Percentiles rank a stretch among this genome's conserved stretches.
Conservation (phyloP, 176 grass and related monocot genomes). For the Eragrostis nindensis region DNA sequence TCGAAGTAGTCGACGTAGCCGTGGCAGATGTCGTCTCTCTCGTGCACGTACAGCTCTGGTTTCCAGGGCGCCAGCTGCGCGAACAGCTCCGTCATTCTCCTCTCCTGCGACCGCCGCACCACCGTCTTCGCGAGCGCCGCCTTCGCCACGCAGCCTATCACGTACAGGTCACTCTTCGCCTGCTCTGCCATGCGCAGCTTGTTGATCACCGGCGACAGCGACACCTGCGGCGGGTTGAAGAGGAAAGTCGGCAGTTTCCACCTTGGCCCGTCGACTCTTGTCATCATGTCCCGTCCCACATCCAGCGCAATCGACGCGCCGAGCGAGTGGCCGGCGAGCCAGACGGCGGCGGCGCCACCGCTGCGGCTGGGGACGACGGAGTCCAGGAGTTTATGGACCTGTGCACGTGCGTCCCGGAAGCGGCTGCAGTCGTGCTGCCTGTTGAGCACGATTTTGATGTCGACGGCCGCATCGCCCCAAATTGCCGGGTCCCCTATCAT, state of each 20-base stretch:
- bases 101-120: not conserved
- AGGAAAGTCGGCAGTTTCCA: not conserved
- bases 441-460: slow-evolving; percentile 1
- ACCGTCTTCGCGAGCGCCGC: not conserved
- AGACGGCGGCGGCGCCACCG: too few relatives aligned
- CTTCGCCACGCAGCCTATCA: not conserved
- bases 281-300: slow-evolving; percentile 27
- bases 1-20: slow-evolving; percentile 49
- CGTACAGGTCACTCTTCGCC: not conserved
- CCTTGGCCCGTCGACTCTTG: too few relatives aligned
- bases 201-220: not conserved
- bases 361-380: too few relatives aligned
- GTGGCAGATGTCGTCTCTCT: not conserved
- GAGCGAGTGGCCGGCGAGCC: slow-evolving; percentile 28
- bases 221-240: slow-evolving; percentile 30
- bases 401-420: not conserved
- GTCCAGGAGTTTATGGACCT: slow-evolving; percentile 5
- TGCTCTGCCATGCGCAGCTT: not conserved
- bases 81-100: not conserved
- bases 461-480: not conserved
- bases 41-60: slow-evolving; percentile 27
- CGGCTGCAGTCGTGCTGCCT: not conserved
- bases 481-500: slow-evolving; percentile 12
- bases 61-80: not conserved
- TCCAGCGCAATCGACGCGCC: slow-evolving; percentile 36